Evolutionary conservation across 108 stramenopile genomes (phyloP).

Genomic region (Cyclotella baltica): DNA sequence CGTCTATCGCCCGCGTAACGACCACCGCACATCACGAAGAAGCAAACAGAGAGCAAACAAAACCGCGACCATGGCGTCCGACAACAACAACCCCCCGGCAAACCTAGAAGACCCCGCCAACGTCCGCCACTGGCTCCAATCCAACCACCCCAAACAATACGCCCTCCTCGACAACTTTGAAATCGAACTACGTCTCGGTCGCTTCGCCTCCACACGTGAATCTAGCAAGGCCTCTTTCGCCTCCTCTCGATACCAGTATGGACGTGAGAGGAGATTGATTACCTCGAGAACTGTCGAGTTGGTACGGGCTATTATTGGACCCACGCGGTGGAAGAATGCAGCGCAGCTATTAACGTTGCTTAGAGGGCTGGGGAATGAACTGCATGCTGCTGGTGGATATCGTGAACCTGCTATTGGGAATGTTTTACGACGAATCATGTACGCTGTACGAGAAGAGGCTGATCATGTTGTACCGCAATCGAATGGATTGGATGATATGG

Average conservation of each 20-base stretch:
- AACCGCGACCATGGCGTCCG: conserved; percentile 26
- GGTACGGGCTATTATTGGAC: conserved; percentile 76
- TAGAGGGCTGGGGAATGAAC: conserved; percentile 76
- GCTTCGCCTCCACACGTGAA: conserved; percentile 46
- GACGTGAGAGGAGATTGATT: conserved; percentile 63
- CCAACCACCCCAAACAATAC: conserved; percentile 64
- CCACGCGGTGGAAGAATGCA: conserved; percentile 83
- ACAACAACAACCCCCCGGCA: conserved; percentile 13
- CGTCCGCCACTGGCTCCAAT: conserved; percentile 63
- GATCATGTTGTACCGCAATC: conserved; percentile 29
- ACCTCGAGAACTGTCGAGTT: conserved; percentile 80
- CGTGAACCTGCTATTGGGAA: conserved; percentile 89
- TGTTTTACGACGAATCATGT: conserved; percentile 83
- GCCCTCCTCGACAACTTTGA: conserved; percentile 79
- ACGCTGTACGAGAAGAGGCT: conserved; percentile 81
- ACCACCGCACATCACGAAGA: too few relatives aligned
- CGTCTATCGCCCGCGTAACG: too few relatives aligned
- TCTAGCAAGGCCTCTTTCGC: background rate
- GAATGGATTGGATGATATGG: conserved; percentile 37
- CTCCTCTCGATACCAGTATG: conserved; percentile 40
- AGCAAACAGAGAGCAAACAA: too few relatives aligned
- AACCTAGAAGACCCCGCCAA: conserved; percentile 53
- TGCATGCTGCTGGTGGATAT: conserved; percentile 80
- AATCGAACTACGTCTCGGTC: conserved; percentile 77
- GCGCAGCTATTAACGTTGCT: conserved; percentile 75